These are phyloP conservation scores for Patellifolia procumbens DNA, from an alignment of 179 eudicot species.

Conservation along the genomic window DNA sequence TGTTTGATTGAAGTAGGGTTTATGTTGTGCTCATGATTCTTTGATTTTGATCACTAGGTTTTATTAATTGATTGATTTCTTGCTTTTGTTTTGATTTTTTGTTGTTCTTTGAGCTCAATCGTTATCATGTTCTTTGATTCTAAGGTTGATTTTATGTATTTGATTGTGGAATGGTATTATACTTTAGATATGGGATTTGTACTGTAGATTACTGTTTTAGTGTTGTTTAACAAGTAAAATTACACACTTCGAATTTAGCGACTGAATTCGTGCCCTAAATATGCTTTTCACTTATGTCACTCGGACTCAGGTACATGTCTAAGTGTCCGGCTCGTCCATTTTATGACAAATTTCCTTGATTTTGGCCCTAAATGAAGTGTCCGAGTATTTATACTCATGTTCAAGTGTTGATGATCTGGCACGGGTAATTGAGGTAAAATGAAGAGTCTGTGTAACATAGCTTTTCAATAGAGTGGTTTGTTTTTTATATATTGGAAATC, in stretches of 20 bases:
- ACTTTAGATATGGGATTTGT: neutral
- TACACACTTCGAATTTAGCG: neutral
- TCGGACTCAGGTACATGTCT: too few relatives aligned
- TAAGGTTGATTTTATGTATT: neutral
- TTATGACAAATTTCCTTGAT: too few relatives aligned
- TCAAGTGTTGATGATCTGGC: too few relatives aligned
- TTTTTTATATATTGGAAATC: neutral
- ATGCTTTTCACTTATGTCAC: too few relatives aligned
- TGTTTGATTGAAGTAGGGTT: neutral
- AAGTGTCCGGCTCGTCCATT: too few relatives aligned
- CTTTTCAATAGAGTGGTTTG: neutral
- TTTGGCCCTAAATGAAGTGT: too few relatives aligned
- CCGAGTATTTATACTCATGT: too few relatives aligned
- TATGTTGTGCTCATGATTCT: neutral
- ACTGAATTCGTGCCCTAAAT: too few relatives aligned
- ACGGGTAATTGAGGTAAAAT: too few relatives aligned
- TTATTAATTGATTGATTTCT: constrained; percentile 1
- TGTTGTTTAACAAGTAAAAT: too few relatives aligned
- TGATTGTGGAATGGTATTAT: neutral
- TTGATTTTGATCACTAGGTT: constrained; percentile 8
- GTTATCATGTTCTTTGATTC: neutral
- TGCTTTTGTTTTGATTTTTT: too few relatives aligned
- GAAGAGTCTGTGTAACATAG: neutral
- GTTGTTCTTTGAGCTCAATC: neutral
- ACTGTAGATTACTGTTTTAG: neutral